Evolutionary conservation across 2,329 filamentous ascomycete species (phyloP), one percentile per base, ranked within the genome.

Genomic region (Chaetomium strumarium): DNA sequence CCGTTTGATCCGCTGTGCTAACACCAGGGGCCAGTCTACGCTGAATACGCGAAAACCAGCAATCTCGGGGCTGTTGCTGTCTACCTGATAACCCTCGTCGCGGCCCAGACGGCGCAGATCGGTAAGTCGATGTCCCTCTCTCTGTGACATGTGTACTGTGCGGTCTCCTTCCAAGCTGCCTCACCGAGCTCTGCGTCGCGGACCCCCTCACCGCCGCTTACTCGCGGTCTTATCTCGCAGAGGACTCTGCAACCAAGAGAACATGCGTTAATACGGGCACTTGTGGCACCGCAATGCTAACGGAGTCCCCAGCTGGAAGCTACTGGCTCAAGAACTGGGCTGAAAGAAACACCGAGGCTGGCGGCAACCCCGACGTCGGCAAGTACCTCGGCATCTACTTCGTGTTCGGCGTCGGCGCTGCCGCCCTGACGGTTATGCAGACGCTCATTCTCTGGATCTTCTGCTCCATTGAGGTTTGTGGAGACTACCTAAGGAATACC

Each of bases 381-480:
- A 95, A 89, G 70, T 99, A 90, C 66, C 88, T 99, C 65, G 90
- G 92, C 53, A 83, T 99, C 59, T 99, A 99, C 72, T 93, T 99
- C 70, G 90, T 87, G 14, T 88, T 99, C 70, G 95, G 93, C 44
- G 80, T 99, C 47, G 92, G 92, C 31, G 85, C 88, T 24, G 86
- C 93, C 38, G 78, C 81, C 40, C 76, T 99, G 58, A 92, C 95
- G 3, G 90, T 97, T 39, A 66, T 95, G 30, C 93, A 97, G 71
- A 97, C 92, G 6, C 74, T 99, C 61, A 90, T 99, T 58, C 77
- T 99, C 29, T 99, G 93, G 93, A 97, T 99, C 60, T 97, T 99
- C 74, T 99, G 95, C 73, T 97, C 93, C 5, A 99, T 99, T 58
- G 93, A 99, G 80, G 86, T 89, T 75, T 48, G 72, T 67, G 34